Evolutionary conservation across 768 basidiomycete genomes (phyloP).

Genomic region (Pisolithus marmoratus): DNA sequence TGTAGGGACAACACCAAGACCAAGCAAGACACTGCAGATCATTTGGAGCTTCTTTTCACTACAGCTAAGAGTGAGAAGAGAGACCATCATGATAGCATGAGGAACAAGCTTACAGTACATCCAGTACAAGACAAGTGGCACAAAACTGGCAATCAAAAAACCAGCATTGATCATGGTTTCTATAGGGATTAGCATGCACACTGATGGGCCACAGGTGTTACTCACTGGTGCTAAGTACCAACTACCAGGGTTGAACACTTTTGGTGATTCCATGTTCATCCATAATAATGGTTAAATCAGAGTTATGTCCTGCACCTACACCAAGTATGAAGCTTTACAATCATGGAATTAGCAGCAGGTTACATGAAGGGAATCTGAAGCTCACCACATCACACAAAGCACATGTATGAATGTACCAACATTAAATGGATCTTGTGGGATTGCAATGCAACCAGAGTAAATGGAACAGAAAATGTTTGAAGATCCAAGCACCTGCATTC

Average conservation of each 20-base stretch:
- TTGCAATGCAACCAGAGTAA: constrained; percentile 76
- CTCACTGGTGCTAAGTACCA: constrained; percentile 84
- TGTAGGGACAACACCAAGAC: constrained; percentile 79
- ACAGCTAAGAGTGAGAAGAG: constrained; percentile 40
- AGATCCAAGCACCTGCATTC: constrained; percentile 69
- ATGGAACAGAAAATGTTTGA: constrained; percentile 82
- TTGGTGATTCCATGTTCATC: constrained; percentile 74
- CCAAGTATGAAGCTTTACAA: constrained; percentile 72
- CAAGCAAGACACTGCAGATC: constrained; percentile 84
- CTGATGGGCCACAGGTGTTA: constrained; percentile 1
- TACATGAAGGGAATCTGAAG: background rate
- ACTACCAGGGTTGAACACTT: constrained; percentile 79
- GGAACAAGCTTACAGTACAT: constrained; percentile 55
- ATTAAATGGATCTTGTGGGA: too few relatives aligned
- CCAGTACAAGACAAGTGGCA: constrained; percentile 83
- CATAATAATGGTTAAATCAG: constrained; percentile 82
- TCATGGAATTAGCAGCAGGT: background rate
- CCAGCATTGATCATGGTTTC: constrained; percentile 83
- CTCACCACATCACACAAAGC: constrained; percentile 71
- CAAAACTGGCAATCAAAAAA: too few relatives aligned
- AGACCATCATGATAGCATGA: background rate
- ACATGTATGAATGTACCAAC: constrained; percentile 69
- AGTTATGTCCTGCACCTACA: constrained; percentile 87
- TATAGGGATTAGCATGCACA: constrained; percentile 20
- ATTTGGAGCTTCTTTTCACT: constrained; percentile 74